These are phyloP conservation scores for Paracorniculantispora psalliotae DNA, from an alignment of 2,329 filamentous ascomycete species.

Conservation along the genomic window DNA sequence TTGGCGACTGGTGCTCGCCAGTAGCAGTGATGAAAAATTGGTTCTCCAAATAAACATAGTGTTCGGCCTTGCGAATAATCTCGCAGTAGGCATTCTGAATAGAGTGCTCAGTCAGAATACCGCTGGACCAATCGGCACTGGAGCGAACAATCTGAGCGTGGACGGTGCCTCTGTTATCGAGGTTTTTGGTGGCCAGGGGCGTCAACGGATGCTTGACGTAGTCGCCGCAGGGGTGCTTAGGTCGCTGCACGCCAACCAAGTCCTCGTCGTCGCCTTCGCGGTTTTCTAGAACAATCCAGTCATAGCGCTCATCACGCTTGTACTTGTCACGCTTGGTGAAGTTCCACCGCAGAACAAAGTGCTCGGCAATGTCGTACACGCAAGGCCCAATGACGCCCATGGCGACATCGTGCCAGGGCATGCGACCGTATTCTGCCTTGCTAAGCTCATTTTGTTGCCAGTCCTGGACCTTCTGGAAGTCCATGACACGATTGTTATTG, in stretches of 20 bases:
- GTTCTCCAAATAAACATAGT: conserved; percentile 97
- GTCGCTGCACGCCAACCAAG: conserved; percentile 80
- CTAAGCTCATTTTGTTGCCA: conserved; percentile 92
- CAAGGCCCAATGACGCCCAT: conserved; percentile 88
- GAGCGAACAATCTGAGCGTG: conserved; percentile 84
- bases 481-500: conserved; percentile 95
- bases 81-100: conserved; percentile 86
- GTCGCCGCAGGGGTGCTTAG: conserved; percentile 81
- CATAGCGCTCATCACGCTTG: conserved; percentile 77
- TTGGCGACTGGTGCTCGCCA: conserved; percentile 76
- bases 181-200: conserved; percentile 61
- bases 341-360: conserved; percentile 94
- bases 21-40: conserved; percentile 98
- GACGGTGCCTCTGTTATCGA: conserved; percentile 64
- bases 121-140: conserved; percentile 89
- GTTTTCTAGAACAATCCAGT: conserved; percentile 79
- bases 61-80: conserved; percentile 79
- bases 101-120: conserved; percentile 76
- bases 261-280: conserved; percentile 76
- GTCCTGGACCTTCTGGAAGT: conserved; percentile 84
- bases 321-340: conserved; percentile 97
- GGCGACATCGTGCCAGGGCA: conserved; percentile 97
- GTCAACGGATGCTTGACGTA: conserved; percentile 77
- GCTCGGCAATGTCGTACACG: conserved; percentile 91
- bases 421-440: conserved; percentile 86